These are phyloP conservation scores for Pichia cephalocereana DNA, from an alignment of 805 yeast genomes.

Conservation along the genomic window DNA sequence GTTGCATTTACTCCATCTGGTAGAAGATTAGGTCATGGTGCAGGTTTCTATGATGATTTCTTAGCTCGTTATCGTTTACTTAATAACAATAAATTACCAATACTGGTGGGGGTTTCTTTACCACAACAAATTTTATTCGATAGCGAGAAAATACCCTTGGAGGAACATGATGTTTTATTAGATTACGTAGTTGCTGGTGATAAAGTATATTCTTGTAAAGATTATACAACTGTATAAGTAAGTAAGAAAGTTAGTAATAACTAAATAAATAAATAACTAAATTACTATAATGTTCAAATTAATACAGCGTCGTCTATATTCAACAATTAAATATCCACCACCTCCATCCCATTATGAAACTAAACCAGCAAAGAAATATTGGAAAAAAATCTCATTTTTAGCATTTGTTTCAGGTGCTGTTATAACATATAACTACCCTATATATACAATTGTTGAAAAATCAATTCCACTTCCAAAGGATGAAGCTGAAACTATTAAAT, in stretches of 20 bases:
- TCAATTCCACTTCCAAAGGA: conserved; percentile 15
- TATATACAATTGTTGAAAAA: conserved; percentile 21
- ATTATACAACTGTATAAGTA: too few species aligned
- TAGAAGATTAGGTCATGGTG: conserved; percentile 80
- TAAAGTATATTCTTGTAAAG: conserved; percentile 8
- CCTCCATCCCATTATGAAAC: conserved; percentile 12
- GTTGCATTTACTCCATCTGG: conserved; percentile 55
- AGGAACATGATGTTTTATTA: conserved; percentile 53
- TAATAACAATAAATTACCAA: conserved; percentile 28
- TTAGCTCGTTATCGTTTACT: conserved; percentile 38
- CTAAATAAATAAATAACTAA: not conserved
- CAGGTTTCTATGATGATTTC: conserved; percentile 83
- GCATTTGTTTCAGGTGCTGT: conserved; percentile 20
- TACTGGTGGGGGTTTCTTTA: conserved; percentile 57
- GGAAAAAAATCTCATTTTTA: conserved; percentile 3
- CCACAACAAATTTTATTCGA: conserved; percentile 46
- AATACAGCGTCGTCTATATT: not conserved
- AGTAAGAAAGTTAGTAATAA: not conserved
- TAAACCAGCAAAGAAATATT: not conserved
- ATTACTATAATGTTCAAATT: not conserved
- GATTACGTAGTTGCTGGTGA: conserved; percentile 45
- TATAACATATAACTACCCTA: conserved; percentile 20
- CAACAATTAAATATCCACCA: conserved; percentile 13
- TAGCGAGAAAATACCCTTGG: conserved; percentile 36
- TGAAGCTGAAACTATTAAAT: conserved; percentile 15